These are phyloP conservation scores for Candida sp. DNA, from an alignment of 1,139 yeast genomes.

Conservation along the genomic window DNA sequence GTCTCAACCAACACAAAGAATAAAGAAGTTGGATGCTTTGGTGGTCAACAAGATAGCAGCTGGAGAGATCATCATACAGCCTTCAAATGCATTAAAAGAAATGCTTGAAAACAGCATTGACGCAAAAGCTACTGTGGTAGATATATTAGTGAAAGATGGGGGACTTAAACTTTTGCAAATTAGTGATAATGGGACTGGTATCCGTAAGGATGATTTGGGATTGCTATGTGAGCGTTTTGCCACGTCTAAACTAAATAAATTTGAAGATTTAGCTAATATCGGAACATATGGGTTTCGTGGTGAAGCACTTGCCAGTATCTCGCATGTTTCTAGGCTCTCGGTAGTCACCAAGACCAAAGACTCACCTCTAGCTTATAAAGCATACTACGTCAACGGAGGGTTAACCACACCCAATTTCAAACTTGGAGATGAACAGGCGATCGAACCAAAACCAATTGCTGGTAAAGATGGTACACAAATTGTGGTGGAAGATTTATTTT, in stretches of 20 bases:
- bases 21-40: slow-evolving; percentile 49
- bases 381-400: slow-evolving; percentile 62
- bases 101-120: slow-evolving; percentile 55
- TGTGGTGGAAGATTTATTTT: slow-evolving; percentile 84
- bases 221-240: slow-evolving; percentile 57
- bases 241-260: slow-evolving; percentile 47
- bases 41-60: slow-evolving; percentile 96
- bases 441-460: slow-evolving; percentile 72
- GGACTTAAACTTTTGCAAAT: slow-evolving; percentile 52
- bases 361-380: slow-evolving; percentile 67
- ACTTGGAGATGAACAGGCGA: slow-evolving; percentile 11
- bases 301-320: slow-evolving; percentile 59
- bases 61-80: slow-evolving; percentile 93
- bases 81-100: slow-evolving; percentile 72
- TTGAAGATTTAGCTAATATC: slow-evolving; percentile 47
- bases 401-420: slow-evolving; percentile 40
- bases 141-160: slow-evolving; percentile 51
- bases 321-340: slow-evolving; percentile 62
- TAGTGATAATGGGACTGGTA: slow-evolving; percentile 54
- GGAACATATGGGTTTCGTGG: slow-evolving; percentile 62
- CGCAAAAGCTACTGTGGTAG: slow-evolving; percentile 46
- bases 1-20: slow-evolving; percentile 8
- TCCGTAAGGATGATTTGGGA: slow-evolving; percentile 39
- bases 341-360: slow-evolving; percentile 68
- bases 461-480: slow-evolving; percentile 89